Evolutionary conservation across 768 basidiomycete genomes (phyloP).

Genomic region (Phaffia tasmanica): DNA sequence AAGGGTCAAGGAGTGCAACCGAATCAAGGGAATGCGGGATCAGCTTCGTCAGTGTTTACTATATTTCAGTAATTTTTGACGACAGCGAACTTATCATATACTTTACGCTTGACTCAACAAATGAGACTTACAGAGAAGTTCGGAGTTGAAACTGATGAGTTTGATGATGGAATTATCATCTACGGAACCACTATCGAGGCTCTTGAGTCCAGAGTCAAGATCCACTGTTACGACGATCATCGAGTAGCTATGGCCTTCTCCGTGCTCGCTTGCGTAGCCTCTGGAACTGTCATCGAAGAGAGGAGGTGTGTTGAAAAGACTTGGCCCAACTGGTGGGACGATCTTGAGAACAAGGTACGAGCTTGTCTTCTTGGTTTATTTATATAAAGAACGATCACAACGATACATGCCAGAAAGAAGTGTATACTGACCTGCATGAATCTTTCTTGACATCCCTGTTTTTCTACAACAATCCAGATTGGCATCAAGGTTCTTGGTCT

Average conservation of each 20-base stretch:
- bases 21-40: conserved; percentile 93
- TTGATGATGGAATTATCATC: conserved; percentile 84
- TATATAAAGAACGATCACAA: no score
- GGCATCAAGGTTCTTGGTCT: conserved; percentile 78
- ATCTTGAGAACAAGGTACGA: conserved; percentile 78
- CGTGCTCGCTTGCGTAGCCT: conserved; percentile 63
- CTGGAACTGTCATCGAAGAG: conserved; percentile 73
- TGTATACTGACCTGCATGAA: not conserved
- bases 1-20: conserved; percentile 94
- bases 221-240: conserved; percentile 97
- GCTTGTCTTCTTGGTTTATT: conserved; percentile 23
- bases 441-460: conserved; percentile 3
- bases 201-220: conserved; percentile 58
- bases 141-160: conserved; percentile 79
- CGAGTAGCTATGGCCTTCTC: conserved; percentile 98
- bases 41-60: conserved; percentile 55
- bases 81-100: conserved; percentile 4
- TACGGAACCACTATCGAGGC: conserved; percentile 59
- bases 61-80: not conserved
- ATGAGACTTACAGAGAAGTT: conserved; percentile 59
- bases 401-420: no score
- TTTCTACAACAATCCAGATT: conserved; percentile 47
- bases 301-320: conserved; percentile 98
- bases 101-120: not conserved
- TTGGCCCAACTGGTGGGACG: conserved; percentile 99